These are phyloP conservation scores for Schizonepeta tenuifolia DNA, from an alignment of 257 asterid species.

Conservation along the genomic window DNA sequence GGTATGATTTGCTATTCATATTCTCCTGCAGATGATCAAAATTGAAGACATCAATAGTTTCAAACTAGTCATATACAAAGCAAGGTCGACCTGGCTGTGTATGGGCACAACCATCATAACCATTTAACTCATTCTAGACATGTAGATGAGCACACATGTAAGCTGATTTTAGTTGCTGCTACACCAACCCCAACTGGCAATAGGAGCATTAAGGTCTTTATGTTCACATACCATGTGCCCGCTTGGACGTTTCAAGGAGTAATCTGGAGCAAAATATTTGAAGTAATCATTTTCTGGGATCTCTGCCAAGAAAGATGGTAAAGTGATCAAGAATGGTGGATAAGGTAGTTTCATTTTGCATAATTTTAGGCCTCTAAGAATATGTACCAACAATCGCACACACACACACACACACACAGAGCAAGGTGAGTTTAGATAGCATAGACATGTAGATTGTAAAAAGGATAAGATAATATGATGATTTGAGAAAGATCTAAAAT, in stretches of 20 bases:
- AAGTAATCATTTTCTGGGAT: conserved; percentile 94
- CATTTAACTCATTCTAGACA: background rate
- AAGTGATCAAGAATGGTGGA: conserved; percentile 9
- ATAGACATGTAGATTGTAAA: background rate
- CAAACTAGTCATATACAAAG: conserved; percentile 5
- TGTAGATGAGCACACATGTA: conserved; percentile 23
- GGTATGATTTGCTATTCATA: conserved; percentile 86
- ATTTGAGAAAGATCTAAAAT: background rate
- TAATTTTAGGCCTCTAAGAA: conserved; percentile 10
- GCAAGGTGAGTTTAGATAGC: background rate
- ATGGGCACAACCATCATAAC: conserved; percentile 18
- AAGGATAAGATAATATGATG: conserved; percentile 1
- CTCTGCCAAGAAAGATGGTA: conserved; percentile 53
- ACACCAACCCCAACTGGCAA: conserved; percentile 29
- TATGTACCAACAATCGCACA: conserved; percentile 12
- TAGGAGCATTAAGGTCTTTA: conserved; percentile 18
- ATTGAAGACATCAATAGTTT: conserved; percentile 13
- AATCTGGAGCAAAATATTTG: conserved; percentile 88
- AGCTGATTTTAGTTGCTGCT: conserved; percentile 19
- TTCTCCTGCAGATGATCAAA: conserved; percentile 78
- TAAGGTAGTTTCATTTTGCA: conserved; percentile 19
- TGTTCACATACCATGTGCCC: conserved; percentile 68
- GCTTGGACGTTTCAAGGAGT: conserved; percentile 75
- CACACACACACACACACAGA: background rate
- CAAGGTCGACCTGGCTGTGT: conserved; percentile 9